A percentile compares a stretch with the other conserved stretches of the same genome.
Conservation (phyloP, 495 filamentous ascomycete genomes). For the Aspergillus haitiensis region DNA sequence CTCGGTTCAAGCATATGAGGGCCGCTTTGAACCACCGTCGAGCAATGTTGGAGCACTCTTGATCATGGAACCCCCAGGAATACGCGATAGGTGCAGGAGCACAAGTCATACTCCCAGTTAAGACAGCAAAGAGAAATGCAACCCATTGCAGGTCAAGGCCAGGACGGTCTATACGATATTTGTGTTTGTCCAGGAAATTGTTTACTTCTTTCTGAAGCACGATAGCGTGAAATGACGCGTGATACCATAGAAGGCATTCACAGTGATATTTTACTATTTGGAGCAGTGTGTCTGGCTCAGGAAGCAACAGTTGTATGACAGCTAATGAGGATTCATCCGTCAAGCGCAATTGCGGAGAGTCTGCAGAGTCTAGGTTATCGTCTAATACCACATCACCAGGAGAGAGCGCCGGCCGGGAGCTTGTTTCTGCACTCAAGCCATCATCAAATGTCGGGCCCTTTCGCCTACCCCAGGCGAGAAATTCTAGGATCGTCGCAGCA, state of each 20-base stretch:
- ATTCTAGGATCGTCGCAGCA: slow-evolving; percentile 9
- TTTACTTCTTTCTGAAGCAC: slow-evolving; percentile 1
- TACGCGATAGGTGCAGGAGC: slow-evolving; percentile 3
- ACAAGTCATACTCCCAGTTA: slow-evolving; percentile 11
- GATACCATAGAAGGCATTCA: slow-evolving; percentile 12
- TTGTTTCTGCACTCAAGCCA: background rate
- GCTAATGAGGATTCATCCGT: slow-evolving; percentile 1
- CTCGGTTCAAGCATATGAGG: slow-evolving; percentile 3
- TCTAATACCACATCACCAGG: slow-evolving; percentile 9
- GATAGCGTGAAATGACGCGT: slow-evolving; percentile 9
- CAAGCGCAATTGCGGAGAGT: background rate
- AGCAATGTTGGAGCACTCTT: slow-evolving; percentile 4
- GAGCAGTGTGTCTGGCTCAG: background rate
- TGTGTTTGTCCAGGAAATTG: background rate
- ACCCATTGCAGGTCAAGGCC: slow-evolving; percentile 11
- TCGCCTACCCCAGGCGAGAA: slow-evolving; percentile 13
- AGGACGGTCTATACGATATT: background rate
- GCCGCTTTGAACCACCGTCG: slow-evolving; percentile 13
- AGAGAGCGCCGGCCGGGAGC: background rate
- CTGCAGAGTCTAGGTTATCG: background rate
- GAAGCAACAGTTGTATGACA: slow-evolving; percentile 7
- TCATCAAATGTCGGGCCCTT: slow-evolving; percentile 7
- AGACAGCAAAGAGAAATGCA: slow-evolving; percentile 10
- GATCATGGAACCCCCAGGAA: slow-evolving; percentile 10
- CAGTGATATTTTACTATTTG: slow-evolving; percentile 10